Evolutionary conservation across 1,284 basidiomycete species (phyloP).

Genomic region (Tetrapyrgos nigripes): DNA sequence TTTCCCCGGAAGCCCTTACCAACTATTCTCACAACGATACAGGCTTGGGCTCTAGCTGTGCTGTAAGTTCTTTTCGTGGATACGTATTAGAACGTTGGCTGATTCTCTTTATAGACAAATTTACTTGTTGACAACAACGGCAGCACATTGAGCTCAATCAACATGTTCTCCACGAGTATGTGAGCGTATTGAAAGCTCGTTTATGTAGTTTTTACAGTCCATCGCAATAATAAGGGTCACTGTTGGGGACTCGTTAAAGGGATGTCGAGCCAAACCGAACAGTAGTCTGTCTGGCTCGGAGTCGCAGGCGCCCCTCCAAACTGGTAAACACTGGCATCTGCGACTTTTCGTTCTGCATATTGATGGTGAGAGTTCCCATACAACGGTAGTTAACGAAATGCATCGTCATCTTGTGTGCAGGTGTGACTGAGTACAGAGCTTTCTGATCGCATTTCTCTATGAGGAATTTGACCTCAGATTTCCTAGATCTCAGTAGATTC

Average conservation of each 20-base stretch:
- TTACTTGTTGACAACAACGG: constrained; percentile 44
- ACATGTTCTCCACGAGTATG: constrained; percentile 41
- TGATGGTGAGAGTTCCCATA: no score
- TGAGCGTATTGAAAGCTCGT: constrained; percentile 16
- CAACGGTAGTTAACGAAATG: no score
- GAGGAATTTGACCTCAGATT: no score
- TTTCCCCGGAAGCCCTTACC: background rate
- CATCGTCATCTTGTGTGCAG: no score
- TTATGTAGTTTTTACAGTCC: background rate
- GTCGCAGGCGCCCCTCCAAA: no score
- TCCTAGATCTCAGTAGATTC: no score
- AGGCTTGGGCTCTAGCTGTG: constrained; percentile 57
- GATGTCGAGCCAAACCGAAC: no score
- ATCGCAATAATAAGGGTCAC: background rate
- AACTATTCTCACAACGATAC: background rate
- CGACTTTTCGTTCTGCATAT: no score
- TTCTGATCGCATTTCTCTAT: no score
- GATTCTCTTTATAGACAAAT: constrained; percentile 33
- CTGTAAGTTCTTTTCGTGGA: constrained; percentile 43
- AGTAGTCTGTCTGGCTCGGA: no score
- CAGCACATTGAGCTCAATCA: constrained; percentile 40
- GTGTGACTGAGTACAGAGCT: no score
- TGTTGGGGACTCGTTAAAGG: background rate
- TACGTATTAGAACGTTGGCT: background rate
- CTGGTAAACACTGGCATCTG: no score